Base-by-base conservation (phyloP, 1,284 basidiomycete species). In the Heterobasidion occidentale region DNA sequence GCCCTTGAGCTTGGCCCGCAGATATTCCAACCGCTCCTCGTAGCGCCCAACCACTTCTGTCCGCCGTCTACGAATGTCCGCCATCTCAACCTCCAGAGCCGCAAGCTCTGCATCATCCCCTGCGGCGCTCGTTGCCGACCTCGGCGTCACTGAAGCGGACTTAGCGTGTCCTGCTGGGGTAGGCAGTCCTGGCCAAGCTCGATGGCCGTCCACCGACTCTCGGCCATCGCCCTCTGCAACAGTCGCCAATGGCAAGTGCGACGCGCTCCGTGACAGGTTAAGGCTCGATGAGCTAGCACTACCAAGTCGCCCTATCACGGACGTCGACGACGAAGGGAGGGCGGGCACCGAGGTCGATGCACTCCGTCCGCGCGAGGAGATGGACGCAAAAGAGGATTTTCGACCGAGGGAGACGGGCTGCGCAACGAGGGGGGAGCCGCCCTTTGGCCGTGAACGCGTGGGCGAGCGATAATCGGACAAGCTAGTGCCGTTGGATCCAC, bases 1-100 rank as follows among this genome's bases (percentile, higher is more conserved):
- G 27, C 83, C 82, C 69, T 87, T 88, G 67, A 89, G 65, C 68
- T 81, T 81, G 53, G 86, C 86, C 49, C 80, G 77, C 60, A 89
- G 70, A 63, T 85, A 88, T 60, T 87, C 85, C 62, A 89, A 63
- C 49, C 86, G 77, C 45, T 77, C 78, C 56, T 83, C 81, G 63
- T 88, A 89, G 61, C 86, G 76, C 58, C 71, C 74, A 52, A 75
- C 77, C 54, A 89, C 85, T 61, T 87, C 84, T 49, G 77, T 78
- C 44, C 82, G 73, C 58, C 84, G 74, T 58, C 77, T 68, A 56
- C 81, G 76, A 57, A 89, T 84, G 55, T 86, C 86, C 17, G 74
- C 74, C 69, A 88, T 74, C 69, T 86, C 81, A 8, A 65, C 67
- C 62, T 81, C 78, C 57, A 72, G 59, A 38, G 66, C 71, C 51